Percentiles rank a stretch among this genome's conserved stretches.
Evolutionary conservation across 2,329 filamentous ascomycete genomes (phyloP).

Genomic region (Pseudogymnoascus sp.): DNA sequence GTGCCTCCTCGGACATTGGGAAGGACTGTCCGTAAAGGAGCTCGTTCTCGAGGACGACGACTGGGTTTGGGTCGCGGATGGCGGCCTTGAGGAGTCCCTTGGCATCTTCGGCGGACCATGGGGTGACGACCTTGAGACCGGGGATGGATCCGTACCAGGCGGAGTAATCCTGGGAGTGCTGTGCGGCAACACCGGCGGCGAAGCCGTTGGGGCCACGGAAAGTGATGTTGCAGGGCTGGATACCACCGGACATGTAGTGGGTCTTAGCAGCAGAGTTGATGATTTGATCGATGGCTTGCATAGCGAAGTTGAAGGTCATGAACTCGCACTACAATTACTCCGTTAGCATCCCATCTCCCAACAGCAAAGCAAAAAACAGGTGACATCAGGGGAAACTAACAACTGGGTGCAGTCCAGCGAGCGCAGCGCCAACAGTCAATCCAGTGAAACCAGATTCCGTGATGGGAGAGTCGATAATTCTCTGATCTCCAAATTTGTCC

Average conservation of each 20-base stretch:
- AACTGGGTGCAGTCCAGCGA: slow-evolving; percentile 88
- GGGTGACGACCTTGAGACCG: slow-evolving; percentile 91
- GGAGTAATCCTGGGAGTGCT: slow-evolving; percentile 98
- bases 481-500: slow-evolving; percentile 94
- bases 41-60: slow-evolving; percentile 85
- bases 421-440: slow-evolving; percentile 87
- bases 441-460: slow-evolving; percentile 94
- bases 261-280: slow-evolving; percentile 99
- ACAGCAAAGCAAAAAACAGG: background rate
- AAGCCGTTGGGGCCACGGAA: slow-evolving; percentile 99
- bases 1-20: slow-evolving; percentile 94
- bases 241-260: slow-evolving; percentile 99
- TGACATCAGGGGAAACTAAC: slow-evolving; percentile 48
- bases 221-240: slow-evolving; percentile 98
- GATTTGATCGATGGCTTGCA: slow-evolving; percentile 99
- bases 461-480: slow-evolving; percentile 97
- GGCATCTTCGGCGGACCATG: slow-evolving; percentile 95
- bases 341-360: slow-evolving; percentile 15
- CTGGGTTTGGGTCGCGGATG: slow-evolving; percentile 96
- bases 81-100: slow-evolving; percentile 97
- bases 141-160: slow-evolving; percentile 99
- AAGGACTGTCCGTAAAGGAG: slow-evolving; percentile 87
- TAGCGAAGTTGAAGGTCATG: slow-evolving; percentile 99
- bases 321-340: slow-evolving; percentile 71
- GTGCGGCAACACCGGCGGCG: slow-evolving; percentile 86